Base-by-base conservation (phyloP, 78 protist species). In the Dictyostelium brefeldianum region DNA sequence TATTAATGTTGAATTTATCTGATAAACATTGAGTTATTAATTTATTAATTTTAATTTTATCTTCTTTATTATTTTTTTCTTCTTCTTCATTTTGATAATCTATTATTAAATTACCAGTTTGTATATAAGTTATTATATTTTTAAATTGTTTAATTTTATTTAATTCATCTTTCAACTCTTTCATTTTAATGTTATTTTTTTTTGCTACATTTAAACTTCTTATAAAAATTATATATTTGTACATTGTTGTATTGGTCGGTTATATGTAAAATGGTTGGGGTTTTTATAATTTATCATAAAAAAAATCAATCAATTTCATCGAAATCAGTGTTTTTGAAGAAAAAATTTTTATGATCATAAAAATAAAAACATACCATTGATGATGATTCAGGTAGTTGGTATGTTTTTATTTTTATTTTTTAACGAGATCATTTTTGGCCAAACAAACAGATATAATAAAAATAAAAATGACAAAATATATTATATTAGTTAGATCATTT, bases 151-250 rank as follows among this genome's bases (percentile, higher is more conserved):
- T 75, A 11, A 50, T 14, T 27, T 75, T 75, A 22, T 25, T 48
- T 48, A 75, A 15, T 48, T 43, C 56, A 25, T 31, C 48, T 75
- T 15, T 75, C 27, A 75, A 50, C 10, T 75, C 81, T 14, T 48
- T 48, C 81, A 75, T 75, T 48, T 75, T 75, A 11, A 75, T 25
- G 22, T 48, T 48, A 75, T 75, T 75, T 25, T 75, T n/a, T 18
- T 18, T 11, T 1, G 65, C 31, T 11, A 75, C 50, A 75, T 75
- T 75, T 22, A 75, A 48, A n/a, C 64, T 4, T 50, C 81, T 75
- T n/a, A 75, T 7, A 8, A 75, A 75, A 4, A 48, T 5, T 25
- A 75, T 22, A 75, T 11, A 75, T 75, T 75, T 75, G 14, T 36
- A 31, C 48, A 36, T 69, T 18, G 43, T 36, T 36, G n/a, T n/a